Evolutionary conservation across 768 basidiomycete species (phyloP), one percentile per base, ranked within the genome.

Genomic region (Mycena rebaudengoi): DNA sequence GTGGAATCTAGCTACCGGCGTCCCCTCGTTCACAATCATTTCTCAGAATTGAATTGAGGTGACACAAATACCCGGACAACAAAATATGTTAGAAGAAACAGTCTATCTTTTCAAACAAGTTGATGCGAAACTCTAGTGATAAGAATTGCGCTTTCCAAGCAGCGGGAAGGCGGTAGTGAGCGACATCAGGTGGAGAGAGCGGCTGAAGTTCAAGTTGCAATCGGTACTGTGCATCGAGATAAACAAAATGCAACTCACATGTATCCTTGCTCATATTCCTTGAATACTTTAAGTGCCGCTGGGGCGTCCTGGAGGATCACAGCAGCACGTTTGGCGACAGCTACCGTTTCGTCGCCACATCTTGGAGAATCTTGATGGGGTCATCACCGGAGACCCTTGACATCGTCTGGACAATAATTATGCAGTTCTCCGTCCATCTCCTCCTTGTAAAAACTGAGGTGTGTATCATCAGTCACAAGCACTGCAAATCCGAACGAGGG

Each of bases 361-460:
- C 56, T 35, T 48, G 56, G 8, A 57, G 56, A 39, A 57, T 39
- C 56, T 57, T 57, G 56, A 57, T 48, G 33, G 56, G 56, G 44
- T 57, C 4, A 28, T 48, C 44, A 32, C 45, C 35, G 44, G 44
- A 46, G 21, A 57, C 56, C 33, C 56, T 33, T 25, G 56, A 57
- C 44, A 37, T 57, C 44, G 39, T 57, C 45, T 39, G 43, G n/a
- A 13, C 56, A 57, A 14, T 57, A 57, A 37, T 46, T 57, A 28
- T 57, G 56, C 45, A 5, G 30, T 25, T 57, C 56, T 45, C 56
- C 56, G 18, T 57, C 56, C 56, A 57, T 57, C 25, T 33, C 43
- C 23, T 57, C 56, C 33, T 57, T 57, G 25, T 57, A 57, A 26
- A 57, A 57, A 45, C 56, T 57, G 25, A 20, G 5, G 20, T 39